phyloP scores from a whole-genome alignment of 169 alveolate species.

The Eimeria praecox region DNA sequence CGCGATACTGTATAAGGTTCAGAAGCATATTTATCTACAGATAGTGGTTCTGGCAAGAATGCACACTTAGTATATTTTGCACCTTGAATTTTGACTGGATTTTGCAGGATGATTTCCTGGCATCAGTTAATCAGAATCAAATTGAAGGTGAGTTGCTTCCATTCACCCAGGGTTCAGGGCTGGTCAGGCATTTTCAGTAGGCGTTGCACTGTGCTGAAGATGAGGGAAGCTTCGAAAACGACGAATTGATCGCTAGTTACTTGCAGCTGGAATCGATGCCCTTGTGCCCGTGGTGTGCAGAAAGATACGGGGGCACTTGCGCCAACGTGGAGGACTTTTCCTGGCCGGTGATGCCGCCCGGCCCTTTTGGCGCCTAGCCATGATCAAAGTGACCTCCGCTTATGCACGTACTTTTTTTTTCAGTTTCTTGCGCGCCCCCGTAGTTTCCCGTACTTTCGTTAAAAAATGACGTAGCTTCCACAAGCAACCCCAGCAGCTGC shows the following conservation, averaged over 20 bases:
- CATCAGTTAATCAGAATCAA: slow-evolving; percentile 52
- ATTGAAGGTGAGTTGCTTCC: slow-evolving; percentile 26
- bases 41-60: neutral
- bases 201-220: neutral
- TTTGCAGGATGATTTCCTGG: slow-evolving; percentile 56
- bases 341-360: slow-evolving; percentile 84
- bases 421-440: neutral
- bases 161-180: neutral
- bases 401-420: neutral
- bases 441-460: neutral
- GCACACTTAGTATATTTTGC: neutral
- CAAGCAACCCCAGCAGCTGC: slow-evolving; percentile 13
- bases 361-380: slow-evolving; percentile 64
- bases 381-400: neutral
- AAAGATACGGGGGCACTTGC: slow-evolving; percentile 85
- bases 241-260: neutral
- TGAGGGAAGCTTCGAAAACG: neutral
- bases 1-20: neutral
- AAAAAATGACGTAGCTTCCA: neutral
- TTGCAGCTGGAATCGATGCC: neutral
- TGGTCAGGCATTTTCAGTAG: neutral
- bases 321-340: slow-evolving; percentile 83
- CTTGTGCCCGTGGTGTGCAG: slow-evolving; percentile 56
- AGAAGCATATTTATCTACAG: neutral
- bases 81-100: neutral